Conservation (phyloP, 1,139 yeast genomes). For the Geotrichum restrictum region DNA sequence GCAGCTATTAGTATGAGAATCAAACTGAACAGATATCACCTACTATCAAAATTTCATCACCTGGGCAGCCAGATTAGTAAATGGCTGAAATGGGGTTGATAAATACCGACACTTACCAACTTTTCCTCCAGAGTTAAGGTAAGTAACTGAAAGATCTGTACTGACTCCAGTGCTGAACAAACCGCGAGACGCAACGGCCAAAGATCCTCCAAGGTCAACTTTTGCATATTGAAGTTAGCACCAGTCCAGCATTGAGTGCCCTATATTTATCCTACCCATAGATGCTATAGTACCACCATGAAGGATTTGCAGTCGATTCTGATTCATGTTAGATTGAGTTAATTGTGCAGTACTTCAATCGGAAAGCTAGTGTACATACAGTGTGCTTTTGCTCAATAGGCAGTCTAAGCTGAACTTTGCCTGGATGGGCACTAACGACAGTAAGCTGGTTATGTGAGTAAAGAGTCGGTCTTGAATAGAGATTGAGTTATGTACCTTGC, state of each 20-base stretch:
- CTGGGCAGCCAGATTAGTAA: slow-evolving; percentile 15
- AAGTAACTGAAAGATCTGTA: slow-evolving; percentile 44
- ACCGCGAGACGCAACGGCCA: slow-evolving; percentile 44
- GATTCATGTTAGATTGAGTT: background rate
- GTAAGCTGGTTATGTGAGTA: slow-evolving; percentile 26
- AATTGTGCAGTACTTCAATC: background rate
- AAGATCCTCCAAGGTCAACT: slow-evolving; percentile 46
- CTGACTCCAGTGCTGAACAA: slow-evolving; percentile 44
- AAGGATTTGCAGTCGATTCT: slow-evolving; percentile 41
- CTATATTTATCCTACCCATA: slow-evolving; percentile 24
- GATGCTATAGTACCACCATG: slow-evolving; percentile 45
- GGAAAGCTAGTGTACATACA: slow-evolving; percentile 27
- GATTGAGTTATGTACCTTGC: slow-evolving; percentile 27
- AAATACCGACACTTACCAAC: slow-evolving; percentile 31
- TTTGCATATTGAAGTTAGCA: slow-evolving; percentile 20
- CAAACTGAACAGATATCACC: slow-evolving; percentile 7
- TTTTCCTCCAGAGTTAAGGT: slow-evolving; percentile 42
- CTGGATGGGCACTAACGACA: slow-evolving; percentile 36
- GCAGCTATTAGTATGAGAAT: background rate
- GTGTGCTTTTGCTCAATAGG: slow-evolving; percentile 39
- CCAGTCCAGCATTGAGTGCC: background rate
- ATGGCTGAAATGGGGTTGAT: too few relatives aligned
- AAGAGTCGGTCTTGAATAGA: background rate
- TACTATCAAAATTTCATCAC: slow-evolving; percentile 29
- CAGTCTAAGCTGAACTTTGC: slow-evolving; percentile 37